phyloP scores from a whole-genome alignment of 441 rosid genomes.

The Pelargonium citronellum region DNA sequence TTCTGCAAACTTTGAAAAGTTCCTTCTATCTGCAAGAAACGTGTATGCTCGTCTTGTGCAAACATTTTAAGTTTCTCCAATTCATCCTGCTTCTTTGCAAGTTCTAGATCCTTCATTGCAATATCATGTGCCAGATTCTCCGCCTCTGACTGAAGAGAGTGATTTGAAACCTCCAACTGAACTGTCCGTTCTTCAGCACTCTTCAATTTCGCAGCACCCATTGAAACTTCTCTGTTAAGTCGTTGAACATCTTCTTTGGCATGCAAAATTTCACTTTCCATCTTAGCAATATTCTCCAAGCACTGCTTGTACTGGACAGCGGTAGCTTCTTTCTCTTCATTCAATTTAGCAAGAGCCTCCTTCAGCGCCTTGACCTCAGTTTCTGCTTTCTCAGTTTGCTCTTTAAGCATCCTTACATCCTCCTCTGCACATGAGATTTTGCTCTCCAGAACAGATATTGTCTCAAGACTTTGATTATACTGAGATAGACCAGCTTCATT shows the following conservation, averaged over 20 bases:
- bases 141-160: constrained; percentile 57
- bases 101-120: constrained; percentile 67
- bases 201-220: constrained; percentile 55
- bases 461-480: constrained; percentile 47
- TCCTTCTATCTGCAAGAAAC: constrained; percentile 51
- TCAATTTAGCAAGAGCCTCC: constrained; percentile 38
- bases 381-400: constrained; percentile 57
- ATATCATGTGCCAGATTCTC: constrained; percentile 51
- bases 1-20: constrained; percentile 54
- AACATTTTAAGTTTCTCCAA: constrained; percentile 55
- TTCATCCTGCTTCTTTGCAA: constrained; percentile 52
- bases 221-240: constrained; percentile 54
- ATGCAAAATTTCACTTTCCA: constrained; percentile 57
- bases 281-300: constrained; percentile 49
- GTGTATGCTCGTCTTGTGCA: constrained; percentile 54
- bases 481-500: constrained; percentile 42
- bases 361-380: constrained; percentile 44
- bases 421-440: constrained; percentile 52
- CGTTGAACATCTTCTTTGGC: constrained; percentile 54
- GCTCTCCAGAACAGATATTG: constrained; percentile 55
- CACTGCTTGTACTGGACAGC: constrained; percentile 42
- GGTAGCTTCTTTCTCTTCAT: constrained; percentile 47
- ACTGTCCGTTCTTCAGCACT: constrained; percentile 50
- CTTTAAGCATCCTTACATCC: constrained; percentile 41
- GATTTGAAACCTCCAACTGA: constrained; percentile 57